Percentiles rank a stretch among this genome's conserved stretches.
phyloP scores from a whole-genome alignment of 192 early-diverging fungal species.

The Linderina pennispora region DNA sequence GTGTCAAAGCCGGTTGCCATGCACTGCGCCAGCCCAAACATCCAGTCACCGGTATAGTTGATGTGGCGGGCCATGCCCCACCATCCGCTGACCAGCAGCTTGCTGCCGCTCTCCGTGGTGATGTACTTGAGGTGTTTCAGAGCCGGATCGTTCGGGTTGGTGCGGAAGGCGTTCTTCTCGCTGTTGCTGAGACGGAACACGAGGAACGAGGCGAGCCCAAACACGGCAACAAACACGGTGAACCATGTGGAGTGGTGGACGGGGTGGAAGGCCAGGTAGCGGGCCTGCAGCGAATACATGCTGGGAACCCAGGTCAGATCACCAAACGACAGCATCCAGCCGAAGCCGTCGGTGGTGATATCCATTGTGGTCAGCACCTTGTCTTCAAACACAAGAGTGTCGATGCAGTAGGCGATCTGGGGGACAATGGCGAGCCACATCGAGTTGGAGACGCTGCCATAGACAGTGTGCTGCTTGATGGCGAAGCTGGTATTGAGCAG shows the following conservation, averaged over 20 bases:
- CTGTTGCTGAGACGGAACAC: conserved; percentile 88
- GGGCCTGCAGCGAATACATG: conserved; percentile 84
- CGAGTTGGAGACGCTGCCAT: conserved; percentile 64
- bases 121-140: conserved; percentile 79
- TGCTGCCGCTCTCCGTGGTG: conserved; percentile 72
- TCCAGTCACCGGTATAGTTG: conserved; percentile 96
- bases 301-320: conserved; percentile 87
- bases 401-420: conserved; percentile 80
- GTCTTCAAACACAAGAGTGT: conserved; percentile 60
- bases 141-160: conserved; percentile 52
- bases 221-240: conserved; percentile 34
- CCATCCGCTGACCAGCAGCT: conserved; percentile 83
- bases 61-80: conserved; percentile 93
- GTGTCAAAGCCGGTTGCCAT: conserved; percentile 75
- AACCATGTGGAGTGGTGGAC: conserved; percentile 47
- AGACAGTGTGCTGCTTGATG: conserved; percentile 62
- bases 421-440: conserved; percentile 73
- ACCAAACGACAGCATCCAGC: conserved; percentile 79
- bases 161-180: conserved; percentile 88
- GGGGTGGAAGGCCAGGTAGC: conserved; percentile 74
- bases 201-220: conserved; percentile 62
- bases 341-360: conserved; percentile 96
- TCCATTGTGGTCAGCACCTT: conserved; percentile 96
- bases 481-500: conserved; percentile 73
- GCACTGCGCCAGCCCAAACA: conserved; percentile 87